Evolutionary conservation across 257 asterid genomes (phyloP).

Genomic region (Lavandula angustifolia): DNA sequence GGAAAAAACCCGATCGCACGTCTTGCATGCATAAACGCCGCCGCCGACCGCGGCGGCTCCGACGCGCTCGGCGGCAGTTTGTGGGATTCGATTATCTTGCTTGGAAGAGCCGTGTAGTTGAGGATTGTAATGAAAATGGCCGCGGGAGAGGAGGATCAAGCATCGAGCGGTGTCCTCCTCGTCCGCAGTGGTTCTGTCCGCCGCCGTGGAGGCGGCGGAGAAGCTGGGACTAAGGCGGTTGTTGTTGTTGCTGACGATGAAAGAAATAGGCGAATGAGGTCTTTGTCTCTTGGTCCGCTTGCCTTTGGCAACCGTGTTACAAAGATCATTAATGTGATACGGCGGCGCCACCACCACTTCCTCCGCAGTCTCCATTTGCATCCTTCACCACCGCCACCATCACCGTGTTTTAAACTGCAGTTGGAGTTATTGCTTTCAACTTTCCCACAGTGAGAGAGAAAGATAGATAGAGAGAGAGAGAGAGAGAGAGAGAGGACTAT

Average conservation of each 20-base stretch:
- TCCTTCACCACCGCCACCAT: slow-evolving; percentile 45
- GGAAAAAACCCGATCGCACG: slow-evolving; percentile 49
- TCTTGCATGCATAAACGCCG: slow-evolving; percentile 53
- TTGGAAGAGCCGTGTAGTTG: background rate
- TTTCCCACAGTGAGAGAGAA: slow-evolving; percentile 19
- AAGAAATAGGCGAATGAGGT: slow-evolving; percentile 38
- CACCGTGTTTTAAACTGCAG: slow-evolving; percentile 30
- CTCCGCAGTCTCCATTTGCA: slow-evolving; percentile 40
- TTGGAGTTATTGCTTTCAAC: background rate
- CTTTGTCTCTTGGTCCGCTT: slow-evolving; percentile 49
- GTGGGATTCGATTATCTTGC: background rate
- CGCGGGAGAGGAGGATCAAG: slow-evolving; percentile 48
- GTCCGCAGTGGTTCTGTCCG: slow-evolving; percentile 35
- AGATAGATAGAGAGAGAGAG: too few species aligned
- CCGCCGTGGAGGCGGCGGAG: slow-evolving; percentile 24
- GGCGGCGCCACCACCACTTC: slow-evolving; percentile 30
- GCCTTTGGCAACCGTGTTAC: slow-evolving; percentile 44
- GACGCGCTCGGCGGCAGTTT: too few species aligned
- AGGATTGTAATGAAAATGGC: slow-evolving; percentile 21
- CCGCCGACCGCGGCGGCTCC: background rate
- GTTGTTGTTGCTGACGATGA: slow-evolving; percentile 26
- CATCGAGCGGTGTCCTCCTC: slow-evolving; percentile 57
- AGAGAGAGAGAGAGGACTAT: slow-evolving; percentile 30
- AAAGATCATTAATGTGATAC: slow-evolving; percentile 29
- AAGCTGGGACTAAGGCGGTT: slow-evolving; percentile 15